Percentiles rank a stretch among this genome's conserved stretches.
Evolutionary conservation across 306 rosid genomes (phyloP).

Genomic region (Geum urbanum): DNA sequence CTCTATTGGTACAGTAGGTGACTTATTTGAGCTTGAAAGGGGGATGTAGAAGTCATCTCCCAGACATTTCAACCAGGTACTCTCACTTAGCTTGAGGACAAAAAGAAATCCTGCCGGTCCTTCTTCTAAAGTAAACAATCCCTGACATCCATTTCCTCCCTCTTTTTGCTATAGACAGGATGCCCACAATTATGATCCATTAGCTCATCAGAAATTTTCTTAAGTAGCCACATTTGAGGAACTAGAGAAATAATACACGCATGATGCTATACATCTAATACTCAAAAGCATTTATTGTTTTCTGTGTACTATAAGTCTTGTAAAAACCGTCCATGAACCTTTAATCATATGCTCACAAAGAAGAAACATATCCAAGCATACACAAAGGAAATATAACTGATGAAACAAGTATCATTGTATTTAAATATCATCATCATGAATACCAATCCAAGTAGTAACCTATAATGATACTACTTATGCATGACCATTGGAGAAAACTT

Average conservation of each 20-base stretch:
- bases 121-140: conserved; percentile 62
- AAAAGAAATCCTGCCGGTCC: conserved; percentile 71
- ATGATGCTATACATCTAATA: conserved; percentile 16
- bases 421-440: background rate
- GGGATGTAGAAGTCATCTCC: conserved; percentile 83
- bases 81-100: conserved; percentile 68
- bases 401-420: background rate
- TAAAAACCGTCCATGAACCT: background rate
- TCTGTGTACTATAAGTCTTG: background rate
- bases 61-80: conserved; percentile 56
- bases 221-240: background rate
- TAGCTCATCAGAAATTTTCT: background rate
- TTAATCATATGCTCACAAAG: background rate
- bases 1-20: conserved; percentile 26
- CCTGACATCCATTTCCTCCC: conserved; percentile 53
- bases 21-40: conserved; percentile 44
- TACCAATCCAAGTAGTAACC: background rate
- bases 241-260: conserved; percentile 10
- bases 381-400: too few relatives aligned
- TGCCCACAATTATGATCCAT: conserved; percentile 2
- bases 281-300: conserved; percentile 10
- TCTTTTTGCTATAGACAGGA: conserved; percentile 60
- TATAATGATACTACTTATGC: background rate
- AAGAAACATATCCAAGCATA: background rate
- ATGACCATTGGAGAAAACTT: background rate